A percentile compares a stretch with the other conserved stretches of the same genome.
Evolutionary conservation across 371 early-diverging fungal genomes (phyloP).

Genomic region (Umbelopsis sp.): DNA sequence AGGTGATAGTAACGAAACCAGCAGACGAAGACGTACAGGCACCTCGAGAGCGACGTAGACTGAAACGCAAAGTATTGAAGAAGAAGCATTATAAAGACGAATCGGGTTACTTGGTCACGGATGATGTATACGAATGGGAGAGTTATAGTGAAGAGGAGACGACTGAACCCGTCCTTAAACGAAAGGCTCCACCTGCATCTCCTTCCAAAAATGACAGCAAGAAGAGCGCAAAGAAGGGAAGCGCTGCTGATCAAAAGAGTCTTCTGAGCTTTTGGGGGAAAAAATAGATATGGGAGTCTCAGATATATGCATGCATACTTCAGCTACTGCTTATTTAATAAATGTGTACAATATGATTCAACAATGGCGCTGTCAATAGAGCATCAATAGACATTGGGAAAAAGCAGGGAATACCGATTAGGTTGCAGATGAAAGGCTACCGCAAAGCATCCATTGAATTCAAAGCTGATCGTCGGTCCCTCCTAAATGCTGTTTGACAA

Average conservation of each 20-base stretch:
- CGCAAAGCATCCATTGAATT: too few relatives aligned
- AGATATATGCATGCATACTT: too few relatives aligned
- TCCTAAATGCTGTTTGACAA: too few relatives aligned
- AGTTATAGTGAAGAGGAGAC: constrained; percentile 5
- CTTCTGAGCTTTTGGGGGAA: constrained; percentile 13
- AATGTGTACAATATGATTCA: too few relatives aligned
- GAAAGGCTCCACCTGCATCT: constrained; percentile 6
- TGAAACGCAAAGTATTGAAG: constrained; percentile 44
- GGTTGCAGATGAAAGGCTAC: too few relatives aligned
- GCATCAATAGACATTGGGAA: too few relatives aligned
- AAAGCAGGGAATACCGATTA: too few relatives aligned
- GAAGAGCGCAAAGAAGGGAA: not conserved
- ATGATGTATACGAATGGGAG: constrained; percentile 31
- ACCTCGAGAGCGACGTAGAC: constrained; percentile 24
- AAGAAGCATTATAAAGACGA: constrained; percentile 50
- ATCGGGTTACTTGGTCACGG: constrained; percentile 44
- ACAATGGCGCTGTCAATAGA: too few relatives aligned
- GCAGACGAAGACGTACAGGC: not conserved
- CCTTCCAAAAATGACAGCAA: constrained; percentile 7
- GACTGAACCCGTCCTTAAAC: constrained; percentile 2
- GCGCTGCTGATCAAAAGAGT: constrained; percentile 13
- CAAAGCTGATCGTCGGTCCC: too few relatives aligned
- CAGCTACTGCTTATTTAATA: too few relatives aligned
- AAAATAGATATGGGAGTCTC: not conserved
- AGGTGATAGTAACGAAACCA: not conserved